phyloP scores from a whole-genome alignment of 2,329 filamentous ascomycete genomes.

The Colletotrichum shisoi region DNA sequence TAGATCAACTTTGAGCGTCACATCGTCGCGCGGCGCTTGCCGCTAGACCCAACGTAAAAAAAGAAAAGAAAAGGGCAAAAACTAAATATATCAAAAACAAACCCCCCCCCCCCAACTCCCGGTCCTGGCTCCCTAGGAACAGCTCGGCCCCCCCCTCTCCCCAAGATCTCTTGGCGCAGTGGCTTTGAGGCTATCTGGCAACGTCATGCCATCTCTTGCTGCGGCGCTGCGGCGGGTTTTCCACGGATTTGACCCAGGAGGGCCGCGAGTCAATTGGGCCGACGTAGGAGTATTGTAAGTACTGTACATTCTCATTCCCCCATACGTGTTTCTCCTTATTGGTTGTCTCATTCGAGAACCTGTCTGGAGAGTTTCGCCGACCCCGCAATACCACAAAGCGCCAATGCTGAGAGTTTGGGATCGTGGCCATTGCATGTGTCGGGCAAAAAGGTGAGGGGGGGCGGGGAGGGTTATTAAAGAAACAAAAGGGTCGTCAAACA shows the following conservation, averaged over 20 bases:
- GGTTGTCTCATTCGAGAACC: neutral
- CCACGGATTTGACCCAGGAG: neutral
- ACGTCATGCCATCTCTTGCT: neutral
- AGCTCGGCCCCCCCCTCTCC: neutral
- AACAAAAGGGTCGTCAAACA: neutral
- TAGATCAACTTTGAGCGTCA: neutral
- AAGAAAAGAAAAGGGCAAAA: too few relatives aligned
- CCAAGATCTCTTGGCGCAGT: neutral
- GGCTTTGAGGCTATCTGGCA: constrained; percentile 3
- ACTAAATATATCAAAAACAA: too few relatives aligned
- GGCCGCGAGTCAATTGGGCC: neutral
- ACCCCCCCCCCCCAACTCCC: neutral
- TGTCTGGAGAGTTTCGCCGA: neutral
- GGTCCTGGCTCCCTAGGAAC: neutral
- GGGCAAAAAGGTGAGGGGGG: neutral
- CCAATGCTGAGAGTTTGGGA: neutral
- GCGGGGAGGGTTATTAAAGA: neutral
- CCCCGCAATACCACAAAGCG: neutral
- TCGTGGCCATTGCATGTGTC: neutral
- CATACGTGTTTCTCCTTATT: neutral
- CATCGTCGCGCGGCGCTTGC: neutral
- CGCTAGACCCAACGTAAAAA: neutral
- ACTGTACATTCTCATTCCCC: neutral
- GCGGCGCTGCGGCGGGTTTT: neutral
- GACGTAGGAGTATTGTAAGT: too few relatives aligned